Evolutionary conservation across 2,329 filamentous ascomycete genomes (phyloP), one percentile per base, ranked within the genome.

Genomic region (Phialophora verrucosa): DNA sequence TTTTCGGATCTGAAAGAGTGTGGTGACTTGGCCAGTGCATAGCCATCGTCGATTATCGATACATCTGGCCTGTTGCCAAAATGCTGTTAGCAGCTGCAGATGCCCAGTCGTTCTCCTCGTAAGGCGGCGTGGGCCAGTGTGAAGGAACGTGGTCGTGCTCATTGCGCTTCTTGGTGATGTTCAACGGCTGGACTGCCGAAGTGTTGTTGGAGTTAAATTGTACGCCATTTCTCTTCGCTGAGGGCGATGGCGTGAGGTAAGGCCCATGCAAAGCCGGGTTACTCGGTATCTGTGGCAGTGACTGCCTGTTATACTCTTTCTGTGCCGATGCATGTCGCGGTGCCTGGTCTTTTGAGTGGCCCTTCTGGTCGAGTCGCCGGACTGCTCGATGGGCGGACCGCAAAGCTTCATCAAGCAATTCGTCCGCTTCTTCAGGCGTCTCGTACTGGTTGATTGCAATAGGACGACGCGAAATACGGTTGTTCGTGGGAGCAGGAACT

Each of bases 111-210:
- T 89, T 89, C 73, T 96, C 93, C 75, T 97, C 93, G 73, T 97
- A 97, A 3, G 95, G 94, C 25, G 95, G 95, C 17, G 95, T 98
- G 2, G 93, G 94, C 90, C 93, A 97, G 80, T 97, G 95, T 47
- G 88, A 84, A 62, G 83, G 79, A 25, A 82, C 80, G 63, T 81
- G 75, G 62, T 83, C 79, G 70, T 85, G 78, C 67, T 83, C 80
- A 12, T 79, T 81, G 74, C 82, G 81, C 54, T 86, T 85, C 75
- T 87, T 87, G 74, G 84, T 83, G 62, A 91, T 87, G 71, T 91
- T 85, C 69, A 93, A 78, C 11, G 91, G 91, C 77, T 90, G 91
- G 8, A 90, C 75, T 17, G 79, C 78, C 4, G 79, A 78, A 17
- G 71, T 63, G 5, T 74, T 71, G 29, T 84, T 83, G 29, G 84